A percentile compares a stretch with the other conserved stretches of the same genome.
phyloP scores from a whole-genome alignment of 1,284 basidiomycete species.

The Sphagnurus paluster region DNA sequence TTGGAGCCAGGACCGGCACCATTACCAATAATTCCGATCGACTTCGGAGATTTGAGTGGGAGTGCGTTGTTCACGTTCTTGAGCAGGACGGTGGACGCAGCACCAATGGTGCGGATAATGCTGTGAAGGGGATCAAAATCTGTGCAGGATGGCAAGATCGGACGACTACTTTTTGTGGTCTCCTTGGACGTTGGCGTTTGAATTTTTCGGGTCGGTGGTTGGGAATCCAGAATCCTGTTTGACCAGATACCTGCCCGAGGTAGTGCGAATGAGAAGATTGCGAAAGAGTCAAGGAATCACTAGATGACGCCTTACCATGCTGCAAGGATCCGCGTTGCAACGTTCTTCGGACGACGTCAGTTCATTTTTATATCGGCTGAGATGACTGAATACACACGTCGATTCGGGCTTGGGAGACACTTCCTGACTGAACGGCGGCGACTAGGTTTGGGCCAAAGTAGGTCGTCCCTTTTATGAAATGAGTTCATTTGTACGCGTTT shows the following conservation, averaged over 20 bases:
- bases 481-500: not conserved
- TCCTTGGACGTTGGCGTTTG: not conserved
- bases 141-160: not conserved
- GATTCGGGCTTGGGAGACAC: not conserved
- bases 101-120: not conserved
- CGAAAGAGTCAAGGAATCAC: not conserved
- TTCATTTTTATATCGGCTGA: not conserved
- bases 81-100: not conserved
- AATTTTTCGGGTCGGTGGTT: not conserved
- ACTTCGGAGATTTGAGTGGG: slow-evolving; percentile 62
- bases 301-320: not conserved
- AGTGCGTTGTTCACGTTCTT: slow-evolving; percentile 37
- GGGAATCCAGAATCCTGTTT: not conserved
- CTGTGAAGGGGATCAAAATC: not conserved
- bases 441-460: not conserved
- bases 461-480: not conserved
- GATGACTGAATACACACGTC: not conserved
- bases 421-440: not conserved
- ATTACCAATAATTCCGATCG: slow-evolving; percentile 60
- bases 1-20: slow-evolving; percentile 66
- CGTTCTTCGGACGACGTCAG: not conserved
- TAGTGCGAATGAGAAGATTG: no score
- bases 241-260: not conserved
- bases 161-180: not conserved
- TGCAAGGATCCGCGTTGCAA: not conserved